Percentiles rank a stretch among this genome's conserved stretches.
Conservation (phyloP, 371 early-diverging fungal genomes). For the Lichtheimia ramosa region DNA sequence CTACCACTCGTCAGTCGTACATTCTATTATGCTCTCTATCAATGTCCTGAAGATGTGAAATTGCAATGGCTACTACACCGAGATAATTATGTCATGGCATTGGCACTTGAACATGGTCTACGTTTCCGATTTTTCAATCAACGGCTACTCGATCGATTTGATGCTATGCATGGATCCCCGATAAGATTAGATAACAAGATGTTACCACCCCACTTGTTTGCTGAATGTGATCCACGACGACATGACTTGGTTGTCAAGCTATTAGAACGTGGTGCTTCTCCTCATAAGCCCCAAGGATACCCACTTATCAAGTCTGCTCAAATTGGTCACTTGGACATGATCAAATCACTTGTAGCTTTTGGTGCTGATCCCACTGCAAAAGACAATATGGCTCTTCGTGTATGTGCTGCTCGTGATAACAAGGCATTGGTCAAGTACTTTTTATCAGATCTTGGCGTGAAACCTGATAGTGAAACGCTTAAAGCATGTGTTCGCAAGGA, state of each 20-base stretch:
- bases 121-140: conserved; percentile 35
- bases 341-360: conserved; percentile 37
- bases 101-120: conserved; percentile 26
- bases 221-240: conserved; percentile 6
- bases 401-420: conserved; percentile 44
- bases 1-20: conserved; percentile 27
- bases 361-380: conserved; percentile 47
- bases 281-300: conserved; percentile 50
- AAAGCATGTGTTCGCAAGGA: conserved; percentile 39
- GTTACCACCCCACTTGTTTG: conserved; percentile 38
- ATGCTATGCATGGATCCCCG: conserved; percentile 13
- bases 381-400: conserved; percentile 48
- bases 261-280: conserved; percentile 41
- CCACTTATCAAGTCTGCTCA: conserved; percentile 55
- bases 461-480: conserved; percentile 45
- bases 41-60: conserved; percentile 25
- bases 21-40: conserved; percentile 26
- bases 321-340: conserved; percentile 39
- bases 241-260: conserved; percentile 23
- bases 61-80: conserved; percentile 33
- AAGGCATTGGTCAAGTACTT: conserved; percentile 42
- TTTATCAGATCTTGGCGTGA: conserved; percentile 41
- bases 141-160: conserved; percentile 23
- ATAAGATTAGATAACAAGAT: conserved; percentile 23
- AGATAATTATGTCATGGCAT: conserved; percentile 11